Base-by-base conservation (phyloP, 371 early-diverging fungal genomes). In the Lichtheimia hyalospora region DNA sequence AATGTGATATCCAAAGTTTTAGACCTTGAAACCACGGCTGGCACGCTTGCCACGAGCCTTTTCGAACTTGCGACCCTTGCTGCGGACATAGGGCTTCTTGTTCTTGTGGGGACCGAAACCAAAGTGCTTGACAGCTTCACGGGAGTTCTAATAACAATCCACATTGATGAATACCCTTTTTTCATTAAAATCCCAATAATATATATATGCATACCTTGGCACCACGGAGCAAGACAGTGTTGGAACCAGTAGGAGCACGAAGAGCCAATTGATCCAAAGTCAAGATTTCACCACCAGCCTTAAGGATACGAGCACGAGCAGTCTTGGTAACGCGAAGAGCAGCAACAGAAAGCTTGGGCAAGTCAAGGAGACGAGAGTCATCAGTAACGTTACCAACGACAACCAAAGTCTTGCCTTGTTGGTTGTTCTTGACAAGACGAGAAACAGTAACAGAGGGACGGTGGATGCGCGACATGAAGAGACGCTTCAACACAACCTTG, bases 1-100 rank as follows among this genome's bases (percentile, higher is more conserved):
- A 52, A 25, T 7, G 18, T 18, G 3, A 20, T 49, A n/a, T 13
- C 25, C 25, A 34, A 34, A 41, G 14, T 10, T 79, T 87, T 89
- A 92, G 67, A 80, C 87, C 89, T 93, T 93, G 92, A 89, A 95
- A 75, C 96, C 96, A 75, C 94, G 92, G 80, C 89, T 89, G 71
- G 92, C 89, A 89, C 99, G 92, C 81, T 96, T 93, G 89, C 98
- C 98, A 94, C 99, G 96, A 75, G 98, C 98, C 60, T 86, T 83
- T 85, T 98, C 98, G 84, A 96, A 97, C 92, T 99, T 99, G 87
- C 99, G 92, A 64, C 99, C 99, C 94, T 97, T 97, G 84, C 93
- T 91, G 73, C 94, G 92, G 76, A 97, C 93, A 76, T 92, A 96
- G 73, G 99, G 99, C 90, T 82, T 84, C 77, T 76, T 77, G 70